Base-by-base conservation (phyloP, 331 rosid genomes). In the Erythrophleum ivorense region DNA sequence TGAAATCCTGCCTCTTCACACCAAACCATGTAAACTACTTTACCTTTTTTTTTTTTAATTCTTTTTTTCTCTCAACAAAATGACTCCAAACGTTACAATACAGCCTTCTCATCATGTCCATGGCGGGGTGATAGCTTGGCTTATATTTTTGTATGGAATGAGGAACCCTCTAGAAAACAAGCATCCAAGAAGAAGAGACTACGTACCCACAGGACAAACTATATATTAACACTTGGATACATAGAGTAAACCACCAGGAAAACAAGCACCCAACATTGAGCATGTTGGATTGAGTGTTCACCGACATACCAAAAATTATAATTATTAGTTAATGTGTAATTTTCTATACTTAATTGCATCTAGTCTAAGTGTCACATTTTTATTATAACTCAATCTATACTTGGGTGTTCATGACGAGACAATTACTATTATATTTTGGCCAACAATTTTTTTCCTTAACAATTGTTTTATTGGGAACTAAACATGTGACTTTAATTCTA, bases 1-100 rank as follows among this genome's bases (percentile, higher is more conserved):
- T 71, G 83, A 80, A 80, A 84, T 71, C 43, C 72, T 75, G 71
- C 85, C 50, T 67, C 67, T 84, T 70, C 87, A 77, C 85, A 73
- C 85, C 84, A 82, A 80, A 73, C 73, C 43, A 73, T 59, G 85
- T 12, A 85, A 63, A 69, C 79, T 29, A 70, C 45, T 70, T 53
- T 75, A 36, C 71, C 78, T 58, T 67, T 45, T 19, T n/a, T n/a
- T n/a, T 10, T 13, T 15, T 52, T 36, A 9, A 15, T 64, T 33
- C 15, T 66, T 0, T 66, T 65, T 15, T 7, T 31, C 66, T 66
- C 48, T 6, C 29, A 46, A n/a, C 72, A 49, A 70, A 77, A 73
- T 69, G 68, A 19, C 38, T 21, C 52, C 73, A 66, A 49, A 45
- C 54, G 73, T 62, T 46, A 74, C 52, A 24, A 58, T 74, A 67